Evolutionary conservation across 2,329 filamentous ascomycete species (phyloP).

Genomic region (Mycosphaerelloides madeirae): DNA sequence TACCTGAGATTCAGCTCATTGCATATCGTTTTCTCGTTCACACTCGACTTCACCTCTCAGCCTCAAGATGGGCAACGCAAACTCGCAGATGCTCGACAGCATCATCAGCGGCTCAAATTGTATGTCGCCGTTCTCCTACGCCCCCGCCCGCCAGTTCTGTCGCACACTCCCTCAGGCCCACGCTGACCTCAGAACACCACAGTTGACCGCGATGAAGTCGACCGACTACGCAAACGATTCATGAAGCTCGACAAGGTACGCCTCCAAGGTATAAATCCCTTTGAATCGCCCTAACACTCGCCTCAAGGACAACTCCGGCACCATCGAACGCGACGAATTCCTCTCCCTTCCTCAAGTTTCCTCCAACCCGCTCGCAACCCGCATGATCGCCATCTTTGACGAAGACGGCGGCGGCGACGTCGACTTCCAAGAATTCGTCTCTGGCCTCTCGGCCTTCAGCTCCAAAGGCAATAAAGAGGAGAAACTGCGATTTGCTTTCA

Average conservation of each 20-base stretch:
- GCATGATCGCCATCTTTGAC: constrained; percentile 99
- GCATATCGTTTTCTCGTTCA: too few relatives aligned
- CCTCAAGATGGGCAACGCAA: constrained; percentile 50
- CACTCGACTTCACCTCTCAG: too few relatives aligned
- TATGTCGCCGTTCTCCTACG: constrained; percentile 44
- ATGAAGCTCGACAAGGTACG: constrained; percentile 98
- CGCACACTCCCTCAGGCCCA: not conserved
- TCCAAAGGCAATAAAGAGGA: constrained; percentile 99
- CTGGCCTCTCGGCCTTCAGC: constrained; percentile 89
- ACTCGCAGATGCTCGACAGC: constrained; percentile 75
- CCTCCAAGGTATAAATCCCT: not conserved
- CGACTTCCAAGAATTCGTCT: constrained; percentile 98
- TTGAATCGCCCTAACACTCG: constrained; percentile 7
- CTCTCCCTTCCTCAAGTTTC: constrained; percentile 95
- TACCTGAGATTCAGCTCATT: too few relatives aligned
- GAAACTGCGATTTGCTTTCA: constrained; percentile 96
- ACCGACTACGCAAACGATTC: constrained; percentile 90
- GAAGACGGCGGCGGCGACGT: constrained; percentile 97
- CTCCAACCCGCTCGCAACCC: constrained; percentile 92
- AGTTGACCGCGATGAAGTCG: constrained; percentile 98
- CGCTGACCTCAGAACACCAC: constrained; percentile 17
- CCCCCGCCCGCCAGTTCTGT: not conserved
- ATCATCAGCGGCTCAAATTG: constrained; percentile 97
- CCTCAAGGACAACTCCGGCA: constrained; percentile 97
- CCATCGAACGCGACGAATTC: constrained; percentile 97